phyloP scores from a whole-genome alignment of 2,329 filamentous ascomycete genomes.

The Alternaria incomplexa region DNA sequence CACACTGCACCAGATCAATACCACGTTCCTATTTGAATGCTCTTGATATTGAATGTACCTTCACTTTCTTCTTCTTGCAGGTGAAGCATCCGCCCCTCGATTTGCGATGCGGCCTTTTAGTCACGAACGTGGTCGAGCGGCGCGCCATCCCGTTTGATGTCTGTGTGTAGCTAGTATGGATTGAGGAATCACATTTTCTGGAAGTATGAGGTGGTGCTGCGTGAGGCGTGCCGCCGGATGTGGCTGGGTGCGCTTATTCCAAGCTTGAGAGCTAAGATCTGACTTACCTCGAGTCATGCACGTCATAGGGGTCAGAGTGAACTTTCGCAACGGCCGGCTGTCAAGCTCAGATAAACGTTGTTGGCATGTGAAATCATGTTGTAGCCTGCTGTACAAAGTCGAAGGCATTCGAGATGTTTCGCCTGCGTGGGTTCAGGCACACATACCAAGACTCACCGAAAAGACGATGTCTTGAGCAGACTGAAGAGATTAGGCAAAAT shows the following conservation, averaged over 20 bases:
- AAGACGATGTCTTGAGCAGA: not conserved
- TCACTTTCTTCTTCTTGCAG: slow-evolving; percentile 45
- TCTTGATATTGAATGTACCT: no score
- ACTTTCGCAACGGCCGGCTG: not conserved
- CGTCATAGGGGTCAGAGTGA: not conserved
- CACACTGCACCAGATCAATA: slow-evolving; percentile 30
- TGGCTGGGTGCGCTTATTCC: not conserved
- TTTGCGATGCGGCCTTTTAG: slow-evolving; percentile 42
- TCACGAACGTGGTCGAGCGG: slow-evolving; percentile 35
- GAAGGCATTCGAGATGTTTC: not conserved
- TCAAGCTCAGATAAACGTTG: not conserved
- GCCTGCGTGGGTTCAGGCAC: not conserved
- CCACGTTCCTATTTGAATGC: no score
- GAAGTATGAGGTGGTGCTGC: not conserved
- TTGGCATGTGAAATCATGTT: not conserved
- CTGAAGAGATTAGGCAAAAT: not conserved
- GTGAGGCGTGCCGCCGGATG: not conserved
- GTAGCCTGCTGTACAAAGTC: not conserved
- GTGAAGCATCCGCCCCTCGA: slow-evolving; percentile 39
- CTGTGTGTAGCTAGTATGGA: not conserved
- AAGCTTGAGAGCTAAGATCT: not conserved
- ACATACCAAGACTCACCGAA: not conserved
- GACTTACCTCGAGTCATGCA: not conserved
- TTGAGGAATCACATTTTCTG: not conserved
- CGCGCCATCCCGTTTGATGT: slow-evolving; percentile 24